Percentiles rank a stretch among this genome's conserved stretches.
These are phyloP conservation scores for Elsinoe necatrix DNA, from an alignment of 2,329 filamentous ascomycete genomes.

Conservation along the genomic window DNA sequence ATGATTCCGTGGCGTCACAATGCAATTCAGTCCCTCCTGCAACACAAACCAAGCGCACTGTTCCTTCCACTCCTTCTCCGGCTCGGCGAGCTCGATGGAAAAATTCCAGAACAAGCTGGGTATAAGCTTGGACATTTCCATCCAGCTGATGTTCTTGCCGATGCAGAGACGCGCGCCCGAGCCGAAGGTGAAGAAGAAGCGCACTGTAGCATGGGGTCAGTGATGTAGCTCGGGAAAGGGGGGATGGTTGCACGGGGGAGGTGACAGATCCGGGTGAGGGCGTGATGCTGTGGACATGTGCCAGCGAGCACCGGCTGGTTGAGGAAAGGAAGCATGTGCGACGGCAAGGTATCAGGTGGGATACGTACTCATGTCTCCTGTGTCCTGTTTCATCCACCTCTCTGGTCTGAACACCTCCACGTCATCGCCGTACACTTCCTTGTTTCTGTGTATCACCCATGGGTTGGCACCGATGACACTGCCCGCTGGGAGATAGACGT, in stretches of 20 bases:
- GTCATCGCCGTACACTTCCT: slow-evolving; percentile 26
- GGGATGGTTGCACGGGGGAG: background rate
- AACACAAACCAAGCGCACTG: slow-evolving; percentile 28
- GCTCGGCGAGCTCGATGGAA: slow-evolving; percentile 28
- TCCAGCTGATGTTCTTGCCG: slow-evolving; percentile 28
- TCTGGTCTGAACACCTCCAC: slow-evolving; percentile 30
- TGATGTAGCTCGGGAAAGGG: background rate
- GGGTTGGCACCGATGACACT: slow-evolving; percentile 27
- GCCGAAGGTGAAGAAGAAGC: slow-evolving; percentile 32
- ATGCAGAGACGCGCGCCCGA: slow-evolving; percentile 26
- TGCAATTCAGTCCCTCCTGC: slow-evolving; percentile 26
- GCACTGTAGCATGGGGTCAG: slow-evolving; percentile 16
- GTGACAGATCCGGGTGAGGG: background rate
- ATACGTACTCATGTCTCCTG: slow-evolving; percentile 19
- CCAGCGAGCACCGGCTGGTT: background rate
- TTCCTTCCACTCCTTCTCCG: slow-evolving; percentile 26
- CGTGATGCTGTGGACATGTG: background rate
- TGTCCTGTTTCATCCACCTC: slow-evolving; percentile 28
- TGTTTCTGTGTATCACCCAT: slow-evolving; percentile 29
- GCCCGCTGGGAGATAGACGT: slow-evolving; percentile 27
- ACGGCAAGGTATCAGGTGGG: background rate
- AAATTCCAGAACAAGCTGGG: slow-evolving; percentile 31
- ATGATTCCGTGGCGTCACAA: slow-evolving; percentile 17
- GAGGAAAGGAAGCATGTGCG: background rate
- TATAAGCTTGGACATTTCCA: slow-evolving; percentile 31